Evolutionary conservation across 2,329 filamentous ascomycete genomes (phyloP).

Genomic region (Cladophialophora exuberans): DNA sequence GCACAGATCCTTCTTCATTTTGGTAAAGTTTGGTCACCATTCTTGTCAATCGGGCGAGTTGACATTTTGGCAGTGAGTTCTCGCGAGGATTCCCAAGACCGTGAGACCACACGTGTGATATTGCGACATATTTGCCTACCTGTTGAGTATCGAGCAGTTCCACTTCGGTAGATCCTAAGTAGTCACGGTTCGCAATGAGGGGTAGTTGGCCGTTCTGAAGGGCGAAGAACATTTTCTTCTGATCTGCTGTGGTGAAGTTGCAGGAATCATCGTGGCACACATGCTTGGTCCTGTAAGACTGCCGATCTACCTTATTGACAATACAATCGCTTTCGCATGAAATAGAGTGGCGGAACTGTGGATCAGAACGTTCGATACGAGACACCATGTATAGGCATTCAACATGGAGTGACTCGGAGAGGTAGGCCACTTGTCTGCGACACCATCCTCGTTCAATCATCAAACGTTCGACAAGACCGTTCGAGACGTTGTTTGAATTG

Average conservation of each 20-base stretch:
- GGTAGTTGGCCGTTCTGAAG: background rate
- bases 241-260: background rate
- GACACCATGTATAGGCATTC: constrained; percentile 2
- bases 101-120: constrained; percentile 8
- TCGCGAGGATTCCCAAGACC: background rate
- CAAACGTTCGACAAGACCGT: background rate
- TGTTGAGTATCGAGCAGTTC: background rate
- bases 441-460: background rate
- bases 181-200: background rate
- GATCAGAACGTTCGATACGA: background rate
- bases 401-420: background rate
- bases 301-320: background rate
- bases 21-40: background rate
- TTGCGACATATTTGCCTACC: background rate
- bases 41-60: background rate
- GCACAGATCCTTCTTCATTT: background rate
- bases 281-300: background rate
- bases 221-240: background rate
- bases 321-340: background rate
- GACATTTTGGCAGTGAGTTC: background rate
- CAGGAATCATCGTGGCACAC: background rate
- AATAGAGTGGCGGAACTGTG: background rate
- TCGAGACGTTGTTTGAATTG: background rate
- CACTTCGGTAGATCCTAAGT: background rate
- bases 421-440: background rate